Evolutionary conservation across 768 basidiomycete genomes (phyloP), one percentile per base, ranked within the genome.

Genomic region (Rubroboletus pulcherrimus): DNA sequence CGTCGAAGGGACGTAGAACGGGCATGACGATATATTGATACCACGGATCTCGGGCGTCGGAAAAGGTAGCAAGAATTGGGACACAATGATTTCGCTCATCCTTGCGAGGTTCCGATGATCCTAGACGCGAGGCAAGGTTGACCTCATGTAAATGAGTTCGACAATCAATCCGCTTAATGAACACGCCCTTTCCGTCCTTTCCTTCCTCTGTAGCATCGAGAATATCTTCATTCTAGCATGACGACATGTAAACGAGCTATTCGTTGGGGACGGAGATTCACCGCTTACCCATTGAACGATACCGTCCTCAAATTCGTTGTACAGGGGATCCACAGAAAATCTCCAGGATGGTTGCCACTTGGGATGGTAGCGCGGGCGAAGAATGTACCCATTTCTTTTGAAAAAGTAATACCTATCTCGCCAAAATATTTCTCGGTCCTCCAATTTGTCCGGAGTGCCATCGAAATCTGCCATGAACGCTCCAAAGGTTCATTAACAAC

Each of bases 311-410:
- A 19, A 52, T 1, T 8, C 0, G 0, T 10, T 0, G 1, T 1
- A 5, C 5, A 56, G 4, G 0, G 46, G 38, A 4, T 61, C 12
- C 0, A 11, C 24, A 0, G 9, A 8, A 1, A 24, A 31, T 9
- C 11, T 52, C 73, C 69, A 74, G 6, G 43, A 19, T 7, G 44
- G 6, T 19, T 19, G n/a, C 44, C 44, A 31, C 12, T 31, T 14
- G n/a, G 1, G 44, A 5, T 31, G 44, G 5, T 46, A 46, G n/a
- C n/a, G 37, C 37, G n/a, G 44, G 3, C n/a, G 44, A 46, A 19
- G 44, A 0, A 19, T 31, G 30, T 46, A 31, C 7, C 44, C 30
- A 5, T 19, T 46, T 0, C 15, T 12, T 12, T 19, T 12, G n/a
- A 45, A 30, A n/a, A 45, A 45, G n/a, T n/a, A 5, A n/a, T 10